Evolutionary conservation across 257 asterid genomes (phyloP), one percentile per base, ranked within the genome.

Genomic region (Primulina eburnea): DNA sequence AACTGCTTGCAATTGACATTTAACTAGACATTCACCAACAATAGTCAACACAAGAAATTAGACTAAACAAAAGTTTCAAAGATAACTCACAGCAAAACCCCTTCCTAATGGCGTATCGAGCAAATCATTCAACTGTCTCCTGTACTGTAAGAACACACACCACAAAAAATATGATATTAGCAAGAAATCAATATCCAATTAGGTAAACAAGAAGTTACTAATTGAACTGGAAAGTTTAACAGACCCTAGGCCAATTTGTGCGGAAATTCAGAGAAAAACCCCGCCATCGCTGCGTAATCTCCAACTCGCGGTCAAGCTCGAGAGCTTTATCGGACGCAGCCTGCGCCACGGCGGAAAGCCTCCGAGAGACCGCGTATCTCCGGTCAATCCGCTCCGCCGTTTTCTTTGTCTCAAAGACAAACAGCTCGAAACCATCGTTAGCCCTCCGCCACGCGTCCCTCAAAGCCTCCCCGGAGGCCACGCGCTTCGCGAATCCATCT

Each of bases 371-470:
- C 21, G 80, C 87, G 76, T 86, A 94, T 28, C 80, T 82, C 24
- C 99, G 80, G 74, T 94, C 96, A 37, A 94, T 78, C 20, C 90
- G 83, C 82, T 94, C 99, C 16, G 95, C 97, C 37, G 97, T 86
- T 76, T 94, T 94, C 81, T 78, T 88, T 0, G 96, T 76, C 83
- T 94, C 99, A 68, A 73, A 94, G 0, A 91, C 70, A 7, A 94
- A 68, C 77, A 76, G 85, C 67, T 94, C 99, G 81, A 94, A 92
- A 16, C 95, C 87, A 73, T 89, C 89, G 82, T 94, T 94, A 60
- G 97, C 97, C 26, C 76, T 75, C 73, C 84, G 73, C 98, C 97
- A 92, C 20, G 82, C 89, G 64, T 79, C 93, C 60, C 82, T 93
- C 95, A 89, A 91, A 17, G 83, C 82, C 80, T 89, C 88, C 60